phyloP scores from a whole-genome alignment of 768 basidiomycete genomes.

The Lactarius hengduanensis region DNA sequence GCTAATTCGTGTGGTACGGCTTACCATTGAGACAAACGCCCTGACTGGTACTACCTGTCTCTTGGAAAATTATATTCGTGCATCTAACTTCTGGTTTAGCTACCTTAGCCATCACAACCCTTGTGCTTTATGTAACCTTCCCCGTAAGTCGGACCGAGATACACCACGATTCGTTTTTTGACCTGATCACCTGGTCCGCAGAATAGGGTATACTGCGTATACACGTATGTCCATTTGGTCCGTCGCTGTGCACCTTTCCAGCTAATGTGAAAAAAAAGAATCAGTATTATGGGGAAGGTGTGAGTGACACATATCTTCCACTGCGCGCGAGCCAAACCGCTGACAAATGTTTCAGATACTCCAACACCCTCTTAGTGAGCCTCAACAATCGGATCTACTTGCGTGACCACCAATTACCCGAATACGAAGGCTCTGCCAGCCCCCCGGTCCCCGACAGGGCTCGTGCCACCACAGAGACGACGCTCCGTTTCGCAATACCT shows the following conservation, averaged over 20 bases:
- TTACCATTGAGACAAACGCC: background rate
- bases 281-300: background rate
- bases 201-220: background rate
- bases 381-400: conserved; percentile 3
- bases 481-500: background rate
- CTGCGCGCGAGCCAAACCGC: background rate
- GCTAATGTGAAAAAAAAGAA: background rate
- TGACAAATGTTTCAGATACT: background rate
- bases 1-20: background rate
- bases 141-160: background rate
- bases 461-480: background rate
- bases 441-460: background rate
- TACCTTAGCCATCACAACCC: background rate
- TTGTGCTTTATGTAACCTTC: background rate
- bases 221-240: background rate
- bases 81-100: background rate
- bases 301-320: background rate
- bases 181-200: background rate
- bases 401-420: background rate
- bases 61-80: background rate
- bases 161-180: background rate
- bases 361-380: background rate
- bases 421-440: background rate
- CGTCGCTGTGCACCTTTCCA: background rate
- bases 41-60: background rate